Conservation (phyloP, 352 stramenopile species). For the Thalassiosira livingstoniorum region DNA sequence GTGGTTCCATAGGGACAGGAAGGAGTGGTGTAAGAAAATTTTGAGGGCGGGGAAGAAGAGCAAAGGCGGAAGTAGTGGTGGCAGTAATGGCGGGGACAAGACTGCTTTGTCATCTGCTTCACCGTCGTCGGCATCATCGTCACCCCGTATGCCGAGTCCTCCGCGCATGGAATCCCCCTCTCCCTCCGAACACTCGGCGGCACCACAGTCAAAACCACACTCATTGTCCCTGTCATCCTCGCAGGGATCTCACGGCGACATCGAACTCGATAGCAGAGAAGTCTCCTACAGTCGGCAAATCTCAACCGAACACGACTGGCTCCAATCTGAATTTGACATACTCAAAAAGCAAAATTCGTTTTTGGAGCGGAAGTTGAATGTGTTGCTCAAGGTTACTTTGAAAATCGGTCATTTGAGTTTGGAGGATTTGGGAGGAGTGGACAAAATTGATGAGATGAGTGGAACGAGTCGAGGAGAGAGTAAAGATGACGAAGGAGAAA, state of each 20-base stretch:
- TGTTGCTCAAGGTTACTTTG: neutral
- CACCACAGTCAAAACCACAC: too few relatives aligned
- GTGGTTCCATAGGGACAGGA: conserved; percentile 70
- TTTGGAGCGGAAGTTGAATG: conserved; percentile 4
- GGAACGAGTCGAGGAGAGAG: too few relatives aligned
- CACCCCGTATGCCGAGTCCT: neutral
- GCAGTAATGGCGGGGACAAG: neutral
- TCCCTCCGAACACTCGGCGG: too few relatives aligned
- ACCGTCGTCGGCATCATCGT: neutral
- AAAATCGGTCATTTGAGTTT: neutral
- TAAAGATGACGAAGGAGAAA: too few relatives aligned
- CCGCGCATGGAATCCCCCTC: neutral
- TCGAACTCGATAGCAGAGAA: neutral
- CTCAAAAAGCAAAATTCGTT: conserved; percentile 5
- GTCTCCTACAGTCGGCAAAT: neutral
- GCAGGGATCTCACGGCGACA: neutral
- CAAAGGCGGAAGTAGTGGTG: neutral
- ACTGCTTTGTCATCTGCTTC: neutral
- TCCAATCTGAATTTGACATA: neutral
- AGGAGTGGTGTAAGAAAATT: conserved; percentile 70
- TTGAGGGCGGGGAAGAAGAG: conserved; percentile 70
- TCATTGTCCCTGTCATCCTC: neutral
- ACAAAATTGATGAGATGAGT: too few relatives aligned
- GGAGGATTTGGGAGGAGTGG: neutral
- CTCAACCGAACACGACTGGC: neutral